Evolutionary conservation across 805 yeast species (phyloP), one percentile per base, ranked within the genome.

Genomic region (Schwanniomyces sp.): DNA sequence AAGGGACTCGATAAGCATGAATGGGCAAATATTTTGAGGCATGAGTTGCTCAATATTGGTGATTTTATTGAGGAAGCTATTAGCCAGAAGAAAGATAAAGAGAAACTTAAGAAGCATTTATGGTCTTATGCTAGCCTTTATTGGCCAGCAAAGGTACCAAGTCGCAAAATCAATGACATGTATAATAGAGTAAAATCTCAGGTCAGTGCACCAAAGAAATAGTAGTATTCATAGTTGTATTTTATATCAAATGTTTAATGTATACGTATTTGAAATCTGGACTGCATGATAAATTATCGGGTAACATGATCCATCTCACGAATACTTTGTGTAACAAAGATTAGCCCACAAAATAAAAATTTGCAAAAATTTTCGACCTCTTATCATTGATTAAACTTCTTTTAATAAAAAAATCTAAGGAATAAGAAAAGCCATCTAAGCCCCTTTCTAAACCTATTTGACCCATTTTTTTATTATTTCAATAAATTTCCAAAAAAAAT

Each of bases 81-180:
- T 8, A 29, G 34, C n/a, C 14, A 37, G 10, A 58, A 51, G 18
- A 40, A 47, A 2, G 57, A 57, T 3, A 53, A 53, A 12, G 70
- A 70, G 18, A 78, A 74, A 58, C 56, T 70, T 48, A 71, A 74
- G 48, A 84, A 79, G 61, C 94, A 89, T 57, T 67, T 90, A 49
- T 90, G 97, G 96, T 80, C 87, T 27, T 89, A 85, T 63, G 89
- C 94, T 4, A 77, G 91, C 17, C 78, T 80, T 45, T 90, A 83
- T 69, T 90, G 97, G 97, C 97, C 97, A 2, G 87, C 83, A 3
- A 79, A 80, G 51, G 96, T 85, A n/a, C 81, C 86, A 37, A 85
- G 92, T 50, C 66, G 74, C 34, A 86, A 86, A 68, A 80, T 90
- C 52, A 76, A 78, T 59, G 84, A 80, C 27, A 90, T 91, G 96